Evolutionary conservation across 1,139 yeast genomes (phyloP), one percentile per base, ranked within the genome.

Genomic region (Debaryomyces robertsiae): DNA sequence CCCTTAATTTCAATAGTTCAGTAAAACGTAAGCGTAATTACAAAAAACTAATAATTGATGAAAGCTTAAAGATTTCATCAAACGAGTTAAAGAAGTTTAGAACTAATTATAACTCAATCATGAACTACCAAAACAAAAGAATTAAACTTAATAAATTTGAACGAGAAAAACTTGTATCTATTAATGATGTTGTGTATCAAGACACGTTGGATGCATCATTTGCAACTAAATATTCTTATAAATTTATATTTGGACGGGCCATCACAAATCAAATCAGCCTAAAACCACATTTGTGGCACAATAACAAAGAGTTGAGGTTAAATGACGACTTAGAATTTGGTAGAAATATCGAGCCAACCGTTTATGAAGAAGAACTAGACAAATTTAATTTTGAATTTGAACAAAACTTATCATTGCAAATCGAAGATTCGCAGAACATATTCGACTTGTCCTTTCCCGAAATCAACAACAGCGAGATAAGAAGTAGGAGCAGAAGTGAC

Each of bases 381-480:
- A 24, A 30, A 18, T 31, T 31, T 13, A 31, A 30, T 9, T 32
- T 38, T n/a, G 41, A 38, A 14, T 15, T 36, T 7, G 31, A 30
- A 10, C 30, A 27, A 6, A 36, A 30, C 9, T 14, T 28, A 11
- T 23, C 29, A 6, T n/a, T 33, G 6, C 30, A 33, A 16, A 11
- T 25, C 10, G 14, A 32, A 11, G 27, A 38, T 3, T 25, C 14
- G 29, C 31, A 37, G 16, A 44, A 45, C 34, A 40, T 46, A 6
- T 52, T 54, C 36, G 52, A 51, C 23, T 23, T 55, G 14, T 51
- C 58, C 3, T 49, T 55, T 28, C 44, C 46, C 18, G 46, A 44
- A 22, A 34, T 45, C 13, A 41, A 46, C 29, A 35, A 36, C 13
- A 38, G 38, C n/a, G 36, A 35, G 11, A 27, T 38, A 16, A 51